Base-by-base conservation (phyloP, 768 basidiomycete species). In the Epithele typhae region DNA sequence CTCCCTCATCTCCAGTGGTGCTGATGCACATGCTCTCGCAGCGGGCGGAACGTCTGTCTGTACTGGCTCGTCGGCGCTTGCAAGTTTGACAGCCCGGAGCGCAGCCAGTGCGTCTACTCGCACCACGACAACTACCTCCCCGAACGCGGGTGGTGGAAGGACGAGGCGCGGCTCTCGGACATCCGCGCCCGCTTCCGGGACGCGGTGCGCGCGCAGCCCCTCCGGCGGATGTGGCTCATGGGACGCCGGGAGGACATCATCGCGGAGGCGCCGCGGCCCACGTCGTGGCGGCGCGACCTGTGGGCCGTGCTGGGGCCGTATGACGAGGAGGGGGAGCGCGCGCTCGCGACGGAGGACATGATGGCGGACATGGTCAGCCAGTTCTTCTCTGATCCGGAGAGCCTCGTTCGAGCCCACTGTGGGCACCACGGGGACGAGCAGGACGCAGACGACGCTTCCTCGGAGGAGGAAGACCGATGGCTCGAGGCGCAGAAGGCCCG, bases 31-130 rank as follows among this genome's bases (percentile, higher is more conserved):
- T 3, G 24, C 30, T 25, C 25, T 21, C 33, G 35, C 46, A 82
- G 80, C 1, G 79, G 79, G 1, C 68, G 70, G 43, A 82, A 78
- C 42, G 75, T 78, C 17, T 79, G 76, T 55, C 30, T 67, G 5
- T 63, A 65, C 49, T 72, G 63, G 49, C 55, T 78, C 19, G 51
- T 76, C 9, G 67, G 27, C 7, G 8, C 8, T 14, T 30, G 60
- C 11, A 48, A 50, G 1, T 77, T 77, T 64, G 65, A 62, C 40
- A 73, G 67, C 51, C 63, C 67, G 9, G 56, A 40, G 4, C 27
- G 27, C 8, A 30, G 27, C 27, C 27, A 61, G 34, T 81, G 78
- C 52, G 66, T 67, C 5, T 80, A 81, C 52, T 62, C 71, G 10
- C 79, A 82, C 54, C 67, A 71, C 19, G 71, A 65, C 42, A 61